A percentile compares a stretch with the other conserved stretches of the same genome.
These are phyloP conservation scores for Hypoxylon fuscum DNA, from an alignment of 495 filamentous ascomycete species.

Conservation along the genomic window DNA sequence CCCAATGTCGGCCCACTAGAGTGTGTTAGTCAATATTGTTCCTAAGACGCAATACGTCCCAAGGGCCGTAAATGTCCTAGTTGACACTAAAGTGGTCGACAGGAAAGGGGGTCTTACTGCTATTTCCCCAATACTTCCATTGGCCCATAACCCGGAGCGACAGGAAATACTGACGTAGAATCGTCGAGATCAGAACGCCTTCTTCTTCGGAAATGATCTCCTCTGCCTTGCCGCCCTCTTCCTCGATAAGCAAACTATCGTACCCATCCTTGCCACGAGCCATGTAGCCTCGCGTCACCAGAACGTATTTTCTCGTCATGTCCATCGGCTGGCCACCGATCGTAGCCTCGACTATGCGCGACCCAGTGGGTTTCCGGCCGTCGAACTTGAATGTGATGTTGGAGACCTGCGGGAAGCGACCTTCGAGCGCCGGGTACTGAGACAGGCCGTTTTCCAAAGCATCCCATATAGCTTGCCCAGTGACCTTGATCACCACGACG, in stretches of 20 bases:
- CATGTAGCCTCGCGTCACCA: constrained; percentile 88
- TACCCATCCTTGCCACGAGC: constrained; percentile 87
- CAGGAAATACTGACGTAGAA: constrained; percentile 90
- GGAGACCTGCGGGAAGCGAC: constrained; percentile 82
- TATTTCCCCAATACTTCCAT: constrained; percentile 72
- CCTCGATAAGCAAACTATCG: constrained; percentile 70
- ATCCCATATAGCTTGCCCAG: constrained; percentile 71
- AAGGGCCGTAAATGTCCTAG: too few relatives aligned
- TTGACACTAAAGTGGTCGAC: too few relatives aligned
- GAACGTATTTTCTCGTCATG: constrained; percentile 65
- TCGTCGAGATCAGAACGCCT: constrained; percentile 81
- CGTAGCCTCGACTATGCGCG: constrained; percentile 68
- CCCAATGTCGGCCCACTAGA: constrained; percentile 68
- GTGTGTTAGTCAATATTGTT: constrained; percentile 10
- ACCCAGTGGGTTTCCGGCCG: constrained; percentile 63
- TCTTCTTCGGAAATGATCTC: constrained; percentile 85
- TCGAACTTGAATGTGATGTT: constrained; percentile 79
- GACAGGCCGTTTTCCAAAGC: constrained; percentile 86
- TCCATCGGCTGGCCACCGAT: constrained; percentile 69
- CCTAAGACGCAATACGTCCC: constrained; percentile 16
- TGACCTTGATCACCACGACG: constrained; percentile 75
- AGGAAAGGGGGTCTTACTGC: constrained; percentile 42
- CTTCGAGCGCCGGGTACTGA: constrained; percentile 83
- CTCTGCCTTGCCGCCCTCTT: constrained; percentile 76
- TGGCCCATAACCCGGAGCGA: constrained; percentile 77